phyloP scores from a whole-genome alignment of 1,284 basidiomycete species.

The Phenoliferia sp. region DNA sequence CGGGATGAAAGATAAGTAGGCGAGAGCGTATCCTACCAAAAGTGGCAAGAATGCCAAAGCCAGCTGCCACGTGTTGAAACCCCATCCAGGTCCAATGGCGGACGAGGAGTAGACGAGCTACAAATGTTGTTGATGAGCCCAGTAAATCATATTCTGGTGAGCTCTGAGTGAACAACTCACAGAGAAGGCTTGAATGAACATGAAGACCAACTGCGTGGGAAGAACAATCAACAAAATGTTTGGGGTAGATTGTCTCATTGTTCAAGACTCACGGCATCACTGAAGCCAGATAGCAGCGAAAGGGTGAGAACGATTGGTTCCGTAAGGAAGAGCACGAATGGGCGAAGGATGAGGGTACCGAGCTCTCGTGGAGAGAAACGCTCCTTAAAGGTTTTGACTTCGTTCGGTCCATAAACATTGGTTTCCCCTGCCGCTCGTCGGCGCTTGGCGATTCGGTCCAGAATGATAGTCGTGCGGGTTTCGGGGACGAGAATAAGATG shows the following conservation, averaged over 20 bases:
- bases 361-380: constrained; percentile 34
- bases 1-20: constrained; percentile 42
- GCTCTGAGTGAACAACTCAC: too few species aligned
- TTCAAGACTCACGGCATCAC: constrained; percentile 2
- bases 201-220: constrained; percentile 15
- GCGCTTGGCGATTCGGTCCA: constrained; percentile 44
- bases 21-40: constrained; percentile 45
- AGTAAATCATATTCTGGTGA: too few species aligned
- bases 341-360: constrained; percentile 26
- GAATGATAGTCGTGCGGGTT: constrained; percentile 43
- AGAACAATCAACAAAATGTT: background rate
- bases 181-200: constrained; percentile 44
- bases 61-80: constrained; percentile 40
- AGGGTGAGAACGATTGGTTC: constrained; percentile 48
- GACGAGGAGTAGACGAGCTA: constrained; percentile 41
- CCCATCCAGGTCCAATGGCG: too few species aligned
- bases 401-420: constrained; percentile 44
- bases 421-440: constrained; percentile 39
- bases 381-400: constrained; percentile 37
- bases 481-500: constrained; percentile 47
- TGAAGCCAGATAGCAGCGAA: constrained; percentile 46
- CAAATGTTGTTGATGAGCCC: too few species aligned
- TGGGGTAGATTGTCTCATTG: background rate
- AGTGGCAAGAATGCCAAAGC: constrained; percentile 44
- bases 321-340: constrained; percentile 42